Base-by-base conservation (phyloP, 306 rosid genomes). In the Quercus engelmannii region DNA sequence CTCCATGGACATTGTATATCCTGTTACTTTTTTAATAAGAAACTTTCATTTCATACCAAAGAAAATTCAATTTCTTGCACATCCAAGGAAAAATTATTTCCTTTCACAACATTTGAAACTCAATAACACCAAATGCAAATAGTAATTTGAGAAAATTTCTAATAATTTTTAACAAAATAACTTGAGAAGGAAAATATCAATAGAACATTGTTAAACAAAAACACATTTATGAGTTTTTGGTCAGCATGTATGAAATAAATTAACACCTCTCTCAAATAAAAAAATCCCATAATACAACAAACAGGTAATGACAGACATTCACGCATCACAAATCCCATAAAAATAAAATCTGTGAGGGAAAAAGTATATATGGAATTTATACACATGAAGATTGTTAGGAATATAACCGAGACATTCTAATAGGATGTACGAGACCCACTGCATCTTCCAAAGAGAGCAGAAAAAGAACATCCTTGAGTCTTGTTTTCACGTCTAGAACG, bases 371-470 rank as follows among this genome's bases (percentile, higher is more conserved):
- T 41, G 33, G 70, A 64, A 64, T 64, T 12, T 62, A 4, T 38
- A 64, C 5, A 2, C 12, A 28, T 15, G 70, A 14, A 15, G 12
- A 23, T 31, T 15, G 4, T 6, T 19, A 33, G 26, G 72, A 67
- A 51, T 17, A 51, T 2, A 38, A 49, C 14, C 14, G 17, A 70
- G 77, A 76, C 81, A 55, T 82, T 77, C 8, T 38, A 20, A 49
- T 76, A 82, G 41, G 54, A 71, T n/a, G 86, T 3, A 9, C 80
- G 74, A 76, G 90, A 51, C 55, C 81, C 72, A 89, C 87, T 23
- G 20, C 98, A 91, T 61, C 82, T 82, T 3, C 91, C 89, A 56
- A 84, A 85, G 20, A 87, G 20, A 20, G 73, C 57, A 74, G 85
- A 77, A 15, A 88, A 10, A 65, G 69, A 83, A 73, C 91, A 51